phyloP scores from a whole-genome alignment of 192 early-diverging fungal genomes.

The Coemansia sp. region DNA sequence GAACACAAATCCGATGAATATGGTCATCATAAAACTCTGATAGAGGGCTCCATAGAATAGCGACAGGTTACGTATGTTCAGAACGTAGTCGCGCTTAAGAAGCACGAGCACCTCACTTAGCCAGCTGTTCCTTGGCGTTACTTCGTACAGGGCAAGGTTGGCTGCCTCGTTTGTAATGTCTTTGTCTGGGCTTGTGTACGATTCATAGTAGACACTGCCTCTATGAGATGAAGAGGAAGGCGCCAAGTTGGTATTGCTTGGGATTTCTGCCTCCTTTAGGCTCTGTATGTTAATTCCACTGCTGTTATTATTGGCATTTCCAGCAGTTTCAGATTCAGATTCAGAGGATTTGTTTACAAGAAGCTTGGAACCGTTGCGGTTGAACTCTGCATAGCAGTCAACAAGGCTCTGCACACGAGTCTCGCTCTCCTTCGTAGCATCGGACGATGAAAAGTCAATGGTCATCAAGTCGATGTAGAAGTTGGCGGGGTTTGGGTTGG shows the following conservation, averaged over 20 bases:
- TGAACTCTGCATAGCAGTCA: constrained; percentile 15
- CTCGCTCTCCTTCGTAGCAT: constrained; percentile 25
- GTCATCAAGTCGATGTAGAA: constrained; percentile 52
- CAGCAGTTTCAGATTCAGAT: too few species aligned
- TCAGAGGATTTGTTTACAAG: too few species aligned
- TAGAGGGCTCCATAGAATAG: constrained; percentile 21
- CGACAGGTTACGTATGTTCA: constrained; percentile 14
- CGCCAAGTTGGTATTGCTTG: too few species aligned
- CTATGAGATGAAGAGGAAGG: neutral
- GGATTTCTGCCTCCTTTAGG: too few species aligned
- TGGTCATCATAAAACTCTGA: constrained; percentile 25
- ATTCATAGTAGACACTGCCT: neutral
- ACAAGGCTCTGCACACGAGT: constrained; percentile 28
- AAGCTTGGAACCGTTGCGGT: too few species aligned
- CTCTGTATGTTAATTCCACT: too few species aligned
- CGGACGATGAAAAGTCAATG: constrained; percentile 33
- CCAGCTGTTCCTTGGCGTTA: constrained; percentile 31
- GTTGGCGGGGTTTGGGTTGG: constrained; percentile 47
- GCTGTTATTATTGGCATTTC: too few species aligned
- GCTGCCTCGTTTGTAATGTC: constrained; percentile 30
- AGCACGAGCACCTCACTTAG: neutral
- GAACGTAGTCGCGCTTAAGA: constrained; percentile 19
- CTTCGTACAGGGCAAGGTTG: constrained; percentile 16
- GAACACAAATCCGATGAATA: constrained; percentile 58
- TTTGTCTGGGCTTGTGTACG: neutral